These are phyloP conservation scores for Cyberlindnera maclurae DNA, from an alignment of 805 yeast species.

Conservation along the genomic window DNA sequence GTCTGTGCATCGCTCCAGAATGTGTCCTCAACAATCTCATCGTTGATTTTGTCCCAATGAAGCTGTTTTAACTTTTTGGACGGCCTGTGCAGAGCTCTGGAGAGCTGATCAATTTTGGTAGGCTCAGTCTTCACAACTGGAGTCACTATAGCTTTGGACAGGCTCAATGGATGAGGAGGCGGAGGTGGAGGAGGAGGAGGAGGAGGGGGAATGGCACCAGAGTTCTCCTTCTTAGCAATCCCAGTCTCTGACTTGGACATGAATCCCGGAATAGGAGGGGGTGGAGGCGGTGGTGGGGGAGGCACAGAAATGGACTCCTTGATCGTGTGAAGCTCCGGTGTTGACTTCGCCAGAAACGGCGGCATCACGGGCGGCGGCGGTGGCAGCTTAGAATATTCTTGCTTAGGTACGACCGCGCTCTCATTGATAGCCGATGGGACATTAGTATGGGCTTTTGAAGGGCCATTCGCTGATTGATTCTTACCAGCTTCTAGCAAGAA, in stretches of 20 bases:
- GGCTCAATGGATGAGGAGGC: constrained; percentile 1
- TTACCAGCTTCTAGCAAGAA: background rate
- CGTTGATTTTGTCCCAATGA: constrained; percentile 84
- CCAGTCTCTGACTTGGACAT: constrained; percentile 4
- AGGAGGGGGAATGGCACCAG: background rate
- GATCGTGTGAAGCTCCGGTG: background rate
- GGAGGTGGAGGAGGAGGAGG: constrained; percentile 7
- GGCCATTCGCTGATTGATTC: too few relatives aligned
- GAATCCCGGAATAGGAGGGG: constrained; percentile 21
- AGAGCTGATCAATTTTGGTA: constrained; percentile 4
- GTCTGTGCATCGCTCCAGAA: constrained; percentile 73
- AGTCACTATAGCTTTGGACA: too few relatives aligned
- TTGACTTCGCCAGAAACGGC: too few relatives aligned
- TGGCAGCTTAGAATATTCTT: background rate
- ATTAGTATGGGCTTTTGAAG: too few relatives aligned
- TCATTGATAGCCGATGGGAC: too few relatives aligned
- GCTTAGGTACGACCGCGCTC: too few relatives aligned
- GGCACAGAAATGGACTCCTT: constrained; percentile 12
- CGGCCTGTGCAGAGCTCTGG: constrained; percentile 14
- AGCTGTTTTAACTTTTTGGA: constrained; percentile 75
- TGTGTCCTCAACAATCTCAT: constrained; percentile 71
- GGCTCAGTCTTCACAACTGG: too few relatives aligned
- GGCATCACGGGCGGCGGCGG: constrained; percentile 1
- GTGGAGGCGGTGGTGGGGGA: constrained; percentile 23
- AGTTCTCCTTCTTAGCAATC: background rate